phyloP scores from a whole-genome alignment of 1,139 yeast genomes.

The Suhomyces maxii region DNA sequence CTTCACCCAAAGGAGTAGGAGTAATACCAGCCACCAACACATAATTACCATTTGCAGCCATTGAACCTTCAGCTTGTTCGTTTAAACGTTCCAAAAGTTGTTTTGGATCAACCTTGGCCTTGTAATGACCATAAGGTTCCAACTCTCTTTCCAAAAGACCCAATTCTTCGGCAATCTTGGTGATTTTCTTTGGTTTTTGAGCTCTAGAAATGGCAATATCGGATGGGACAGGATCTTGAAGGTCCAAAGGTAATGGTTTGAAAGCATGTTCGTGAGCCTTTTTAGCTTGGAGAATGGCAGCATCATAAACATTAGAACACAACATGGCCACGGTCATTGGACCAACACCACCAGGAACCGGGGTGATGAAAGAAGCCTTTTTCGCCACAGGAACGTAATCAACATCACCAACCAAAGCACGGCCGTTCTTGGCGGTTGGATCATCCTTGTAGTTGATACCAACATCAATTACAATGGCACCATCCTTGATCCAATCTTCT shows the following conservation, averaged over 20 bases:
- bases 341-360: conserved; percentile 99
- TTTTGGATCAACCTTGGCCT: conserved; percentile 81
- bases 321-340: conserved; percentile 99
- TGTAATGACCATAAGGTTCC: conserved; percentile 88
- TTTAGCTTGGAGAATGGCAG: conserved; percentile 58
- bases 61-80: conserved; percentile 51
- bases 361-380: conserved; percentile 78
- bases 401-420: conserved; percentile 92
- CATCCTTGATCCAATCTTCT: conserved; percentile 86
- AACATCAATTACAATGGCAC: conserved; percentile 89
- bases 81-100: conserved; percentile 56
- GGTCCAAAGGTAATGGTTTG: conserved; percentile 63
- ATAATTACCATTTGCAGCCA: conserved; percentile 71
- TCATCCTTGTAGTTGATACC: conserved; percentile 89
- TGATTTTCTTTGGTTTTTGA: conserved; percentile 83
- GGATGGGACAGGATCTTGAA: conserved; percentile 83
- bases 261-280: conserved; percentile 46
- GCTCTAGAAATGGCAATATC: conserved; percentile 91
- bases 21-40: conserved; percentile 96
- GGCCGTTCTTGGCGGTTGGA: conserved; percentile 62
- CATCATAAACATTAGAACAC: conserved; percentile 63
- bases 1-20: conserved; percentile 98
- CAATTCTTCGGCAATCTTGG: conserved; percentile 78
- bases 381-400: conserved; percentile 68
- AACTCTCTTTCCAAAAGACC: conserved; percentile 81